Evolutionary conservation across 106 monocot species (phyloP), one percentile per base, ranked within the genome.

Genomic region (Chionographis japonica): DNA sequence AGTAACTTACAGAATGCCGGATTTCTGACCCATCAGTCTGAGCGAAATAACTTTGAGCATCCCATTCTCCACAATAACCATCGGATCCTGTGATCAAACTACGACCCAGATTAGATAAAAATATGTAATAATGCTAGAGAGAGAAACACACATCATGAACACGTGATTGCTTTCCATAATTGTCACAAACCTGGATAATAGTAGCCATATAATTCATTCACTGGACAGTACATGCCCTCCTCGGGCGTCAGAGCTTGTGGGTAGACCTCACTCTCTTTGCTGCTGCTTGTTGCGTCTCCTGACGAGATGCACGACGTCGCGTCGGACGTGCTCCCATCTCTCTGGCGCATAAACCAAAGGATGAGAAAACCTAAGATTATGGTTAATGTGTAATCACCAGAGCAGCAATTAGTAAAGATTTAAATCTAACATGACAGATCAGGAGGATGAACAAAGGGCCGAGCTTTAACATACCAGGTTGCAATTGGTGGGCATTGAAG

Each of bases 291-390:
- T 4, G 78, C 72, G 57, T 81, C 78, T 9, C 43, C 75, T 0
- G 86, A 81, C 9, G 85, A 86, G 65, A 81, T 79, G 56, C 78
- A 86, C 20, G 86, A 82, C 8, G 60, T 66, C 39, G 86, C 78
- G 79, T 86, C 81, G 10, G 86, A 86, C 10, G 63, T 4, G 69
- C 62, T 78, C 49, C 70, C 72, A 50, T 79, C 86, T 78, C 76
- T 78, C 54, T n/a, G n/a, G n/a, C 50, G 39, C 10, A 20, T 58
- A 66, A 52, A 58, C 70, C 71, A 76, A 43, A 56, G 8, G 36
- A 17, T n/a, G n/a, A 54, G 59, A n/a, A 62, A 41, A 9, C 14
- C 12, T 8, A 60, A 12, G 7, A 60, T 4, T 3, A 60, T 12
- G 43, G 37, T 3, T 11, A 36, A 5, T 4, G 4, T 4, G 37